Evolutionary conservation across 2,329 filamentous ascomycete genomes (phyloP), one percentile per base, ranked within the genome.

Genomic region (Beauveria sp.): DNA sequence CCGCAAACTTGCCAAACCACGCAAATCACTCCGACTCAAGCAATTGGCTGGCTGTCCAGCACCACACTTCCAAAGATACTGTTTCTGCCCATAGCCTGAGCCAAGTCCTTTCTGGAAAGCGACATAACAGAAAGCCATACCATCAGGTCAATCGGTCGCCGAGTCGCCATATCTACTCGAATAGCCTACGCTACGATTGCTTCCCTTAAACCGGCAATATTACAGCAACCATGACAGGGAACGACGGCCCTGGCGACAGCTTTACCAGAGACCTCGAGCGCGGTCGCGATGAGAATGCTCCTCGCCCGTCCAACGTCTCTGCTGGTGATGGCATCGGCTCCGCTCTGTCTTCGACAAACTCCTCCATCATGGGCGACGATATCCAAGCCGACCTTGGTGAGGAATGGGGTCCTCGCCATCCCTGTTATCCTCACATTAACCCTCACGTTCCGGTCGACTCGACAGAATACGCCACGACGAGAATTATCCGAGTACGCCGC

Each of bases 351-450:
- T 84, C 82, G 8, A 79, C 78, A 55, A 75, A 85, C 68, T 85
- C 83, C 12, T 85, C 83, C 26, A 86, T 86, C 45, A 81, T 86
- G 79, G 83, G 83, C 43, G 83, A 86, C 38, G 83, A 87, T 53
- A 81, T 89, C 40, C 83, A 87, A 55, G 81, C 83, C 24, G 87
- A 86, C 31, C 80, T 87, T 59, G 88, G 89, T 65, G 86, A 91
- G 57, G 86, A 91, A 74, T 99, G 95, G 95, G 93, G 95, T 0
- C 92, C 93, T 16, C 86, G 89, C 46, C 95, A 99, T 72, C 93
- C 95, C 5, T 99, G 95, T 74, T 98, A 88, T 71, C 95, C 95
- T 54, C 95, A 98, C 71, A 79, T 91, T 45, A 98, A 98, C 70
- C 90, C 93, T 0, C 93, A 99, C 73, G 93, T 97, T 6, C 87